Conservation (phyloP, 1,284 basidiomycete genomes). For the Caloboletus inedulis region DNA sequence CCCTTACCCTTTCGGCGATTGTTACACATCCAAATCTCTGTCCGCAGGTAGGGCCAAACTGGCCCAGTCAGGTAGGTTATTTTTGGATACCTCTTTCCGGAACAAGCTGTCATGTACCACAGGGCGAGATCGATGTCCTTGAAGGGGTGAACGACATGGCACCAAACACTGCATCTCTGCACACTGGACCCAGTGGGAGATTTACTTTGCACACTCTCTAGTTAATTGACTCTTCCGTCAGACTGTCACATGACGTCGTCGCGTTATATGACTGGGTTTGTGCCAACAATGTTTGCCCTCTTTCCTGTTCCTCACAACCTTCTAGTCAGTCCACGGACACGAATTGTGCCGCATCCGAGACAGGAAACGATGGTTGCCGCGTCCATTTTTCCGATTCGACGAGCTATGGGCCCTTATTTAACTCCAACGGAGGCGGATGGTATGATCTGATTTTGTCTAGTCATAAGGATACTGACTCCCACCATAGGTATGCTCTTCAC, state of each 20-base stretch:
- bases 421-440: conserved; percentile 40
- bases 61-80: conserved; percentile 19
- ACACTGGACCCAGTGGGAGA: conserved; percentile 21
- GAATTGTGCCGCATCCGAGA: conserved; percentile 28
- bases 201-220: neutral
- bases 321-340: conserved; percentile 13
- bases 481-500: conserved; percentile 25
- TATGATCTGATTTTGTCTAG: conserved; percentile 4
- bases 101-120: neutral
- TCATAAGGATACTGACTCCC: conserved; percentile 3
- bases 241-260: conserved; percentile 21
- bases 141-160: conserved; percentile 28
- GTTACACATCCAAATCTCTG: neutral
- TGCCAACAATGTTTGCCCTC: neutral
- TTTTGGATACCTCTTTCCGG: neutral
- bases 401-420: conserved; percentile 41
- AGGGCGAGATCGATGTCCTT: conserved; percentile 37
- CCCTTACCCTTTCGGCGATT: neutral
- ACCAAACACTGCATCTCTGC: conserved; percentile 29
- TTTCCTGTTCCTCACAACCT: conserved; percentile 3
- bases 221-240: conserved; percentile 3
- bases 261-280: conserved; percentile 26
- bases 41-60: conserved; percentile 21
- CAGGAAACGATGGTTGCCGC: conserved; percentile 45
- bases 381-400: conserved; percentile 34